Evolutionary conservation across 805 yeast species (phyloP).

Genomic region (Lachancea sp.): DNA sequence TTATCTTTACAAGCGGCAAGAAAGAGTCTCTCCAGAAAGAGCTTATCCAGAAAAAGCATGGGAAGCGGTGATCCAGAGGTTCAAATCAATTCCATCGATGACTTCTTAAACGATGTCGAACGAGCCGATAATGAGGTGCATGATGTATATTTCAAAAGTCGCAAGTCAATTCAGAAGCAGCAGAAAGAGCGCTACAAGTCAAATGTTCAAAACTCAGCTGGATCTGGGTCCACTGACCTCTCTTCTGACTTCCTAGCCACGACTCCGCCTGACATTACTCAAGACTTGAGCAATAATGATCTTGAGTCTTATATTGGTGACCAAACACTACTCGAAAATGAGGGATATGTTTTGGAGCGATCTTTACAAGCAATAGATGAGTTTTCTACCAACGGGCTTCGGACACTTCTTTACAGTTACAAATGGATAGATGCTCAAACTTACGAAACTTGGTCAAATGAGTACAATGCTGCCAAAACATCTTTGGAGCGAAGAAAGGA

Average conservation of each 20-base stretch:
- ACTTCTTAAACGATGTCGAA: conserved; percentile 37
- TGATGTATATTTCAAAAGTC: conserved; percentile 46
- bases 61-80: conserved; percentile 21
- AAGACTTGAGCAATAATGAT: conserved; percentile 5
- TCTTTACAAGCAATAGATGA: conserved; percentile 89
- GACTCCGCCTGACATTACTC: conserved; percentile 3
- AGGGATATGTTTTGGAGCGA: conserved; percentile 69
- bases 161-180: conserved; percentile 52
- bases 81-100: conserved; percentile 43
- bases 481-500: conserved; percentile 60
- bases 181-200: conserved; percentile 50
- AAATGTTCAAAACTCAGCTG: conserved; percentile 7
- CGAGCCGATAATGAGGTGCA: conserved; percentile 48
- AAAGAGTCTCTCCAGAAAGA: conserved; percentile 24
- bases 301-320: conserved; percentile 38
- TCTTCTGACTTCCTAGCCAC: conserved; percentile 3
- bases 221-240: conserved; percentile 1
- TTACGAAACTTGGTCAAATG: conserved; percentile 59
- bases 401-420: conserved; percentile 82
- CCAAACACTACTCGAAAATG: conserved; percentile 59
- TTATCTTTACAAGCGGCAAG: conserved; percentile 28
- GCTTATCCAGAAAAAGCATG: conserved; percentile 14
- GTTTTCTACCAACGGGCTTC: conserved; percentile 88
- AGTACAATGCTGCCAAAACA: conserved; percentile 71
- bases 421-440: conserved; percentile 56